Evolutionary conservation across 768 basidiomycete genomes (phyloP), one percentile per base, ranked within the genome.

Genomic region (Filobasidium floriforme): DNA sequence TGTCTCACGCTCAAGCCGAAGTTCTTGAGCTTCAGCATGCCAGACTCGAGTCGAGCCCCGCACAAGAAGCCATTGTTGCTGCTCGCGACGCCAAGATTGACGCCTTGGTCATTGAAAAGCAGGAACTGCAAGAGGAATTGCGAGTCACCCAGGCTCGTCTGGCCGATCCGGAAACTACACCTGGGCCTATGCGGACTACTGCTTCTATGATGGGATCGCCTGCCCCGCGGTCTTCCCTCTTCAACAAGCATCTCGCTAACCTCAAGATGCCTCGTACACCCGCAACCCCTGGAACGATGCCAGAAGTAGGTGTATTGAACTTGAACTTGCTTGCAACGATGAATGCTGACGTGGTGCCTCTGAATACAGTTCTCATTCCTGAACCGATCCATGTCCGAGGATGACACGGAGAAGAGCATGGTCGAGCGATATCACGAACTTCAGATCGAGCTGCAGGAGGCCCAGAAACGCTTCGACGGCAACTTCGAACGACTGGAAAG

Each of bases 401-500:
- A 73, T 41, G 63, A 69, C 11, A 69, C 73, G 41, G 76, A 77
- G 49, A 67, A 71, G 26, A 59, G 71, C 15, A 68, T 72, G 28
- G 67, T 66, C 29, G 73, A 73, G 32, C 72, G 74, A 43, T 54
- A 75, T 24, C 73, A 75, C 6, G 70, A 70, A 51, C 69, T 77
- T 14, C 73, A 77, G 52, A 52, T 61, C 7, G 73, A 77, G 63
- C 68, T 77, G 19, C 41, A 67, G 14, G 63, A 70, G 15, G 75
- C 72, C 32, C 74, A 75, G 28, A 63, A 71, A 12, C 75, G 74
- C 43, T 72, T 77, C 22, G 76, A 77, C 62, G 51, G 63, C 52
- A 77, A 77, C 66, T 77, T 77, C 59, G 65, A 67, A 41, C 71
- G 76, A 24, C 71, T 77, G 18, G 76, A 77, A 61, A 69, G 70